phyloP scores from a whole-genome alignment of 1,284 basidiomycete species.

The Trichosporon sp. region DNA sequence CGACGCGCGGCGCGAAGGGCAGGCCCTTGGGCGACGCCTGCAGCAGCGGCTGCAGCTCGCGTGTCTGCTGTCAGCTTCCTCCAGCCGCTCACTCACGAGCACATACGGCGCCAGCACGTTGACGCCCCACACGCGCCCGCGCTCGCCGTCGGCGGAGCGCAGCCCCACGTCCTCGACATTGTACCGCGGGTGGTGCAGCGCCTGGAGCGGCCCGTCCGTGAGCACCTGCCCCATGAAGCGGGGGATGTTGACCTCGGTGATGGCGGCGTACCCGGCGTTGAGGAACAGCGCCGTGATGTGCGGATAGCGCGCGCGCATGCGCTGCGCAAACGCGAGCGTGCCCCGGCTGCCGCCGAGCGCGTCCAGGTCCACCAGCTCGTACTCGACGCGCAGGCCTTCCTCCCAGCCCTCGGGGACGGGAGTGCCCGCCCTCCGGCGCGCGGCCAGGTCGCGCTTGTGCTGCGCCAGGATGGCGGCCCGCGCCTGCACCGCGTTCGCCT shows the following conservation, averaged over 20 bases:
- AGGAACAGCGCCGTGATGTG: conserved; percentile 68
- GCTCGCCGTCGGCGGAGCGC: conserved; percentile 60
- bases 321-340: conserved; percentile 61
- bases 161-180: conserved; percentile 62
- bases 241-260: conserved; percentile 57
- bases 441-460: conserved; percentile 55
- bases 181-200: conserved; percentile 59
- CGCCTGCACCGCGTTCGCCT: conserved; percentile 62
- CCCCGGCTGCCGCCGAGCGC: conserved; percentile 55
- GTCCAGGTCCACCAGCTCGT: conserved; percentile 63
- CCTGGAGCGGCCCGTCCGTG: conserved; percentile 48
- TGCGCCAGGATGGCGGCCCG: conserved; percentile 55
- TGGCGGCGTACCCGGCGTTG: conserved; percentile 70
- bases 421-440: conserved; percentile 41
- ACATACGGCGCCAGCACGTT: conserved; percentile 80
- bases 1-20: conserved; percentile 58
- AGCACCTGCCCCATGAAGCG: conserved; percentile 56
- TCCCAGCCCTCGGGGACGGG: conserved; percentile 57
- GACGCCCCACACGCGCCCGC: conserved; percentile 79
- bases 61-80: conserved; percentile 29
- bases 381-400: conserved; percentile 60
- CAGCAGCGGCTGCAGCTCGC: conserved; percentile 44
- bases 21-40: conserved; percentile 36
- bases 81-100: conserved; percentile 58
- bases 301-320: conserved; percentile 57